Evolutionary conservation across 2,329 filamentous ascomycete genomes (phyloP).

Genomic region (Calonectria pteridis): DNA sequence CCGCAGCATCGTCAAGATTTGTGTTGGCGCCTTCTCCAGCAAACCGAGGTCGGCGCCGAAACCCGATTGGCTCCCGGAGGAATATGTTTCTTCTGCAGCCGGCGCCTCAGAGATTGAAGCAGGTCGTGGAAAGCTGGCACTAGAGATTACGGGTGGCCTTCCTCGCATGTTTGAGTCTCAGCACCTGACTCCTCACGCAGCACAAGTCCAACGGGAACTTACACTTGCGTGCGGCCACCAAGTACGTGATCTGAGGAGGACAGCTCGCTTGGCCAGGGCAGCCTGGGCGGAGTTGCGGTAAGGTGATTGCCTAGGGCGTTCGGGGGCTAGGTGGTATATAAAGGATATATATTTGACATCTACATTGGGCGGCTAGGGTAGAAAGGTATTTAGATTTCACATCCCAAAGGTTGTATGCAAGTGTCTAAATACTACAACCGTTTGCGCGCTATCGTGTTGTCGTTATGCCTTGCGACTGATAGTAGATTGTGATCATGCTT

Average conservation of each 20-base stretch:
- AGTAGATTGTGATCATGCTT: neutral
- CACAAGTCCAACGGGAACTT: slow-evolving; percentile 60
- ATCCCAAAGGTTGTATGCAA: slow-evolving; percentile 14
- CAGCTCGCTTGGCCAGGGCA: slow-evolving; percentile 61
- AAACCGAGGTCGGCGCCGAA: slow-evolving; percentile 42
- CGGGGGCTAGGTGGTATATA: slow-evolving; percentile 7
- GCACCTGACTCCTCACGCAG: slow-evolving; percentile 58
- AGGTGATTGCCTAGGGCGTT: slow-evolving; percentile 18
- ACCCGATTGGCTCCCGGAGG: slow-evolving; percentile 48
- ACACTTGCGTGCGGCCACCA: slow-evolving; percentile 65
- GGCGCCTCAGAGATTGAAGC: slow-evolving; percentile 41
- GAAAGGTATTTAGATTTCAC: slow-evolving; percentile 29
- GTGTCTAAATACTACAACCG: slow-evolving; percentile 11
- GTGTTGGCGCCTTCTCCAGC: slow-evolving; percentile 54
- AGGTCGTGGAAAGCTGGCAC: slow-evolving; percentile 59
- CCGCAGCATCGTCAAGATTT: slow-evolving; percentile 61
- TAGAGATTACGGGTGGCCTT: slow-evolving; percentile 62
- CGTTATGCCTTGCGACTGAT: neutral
- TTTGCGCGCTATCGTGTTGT: neutral
- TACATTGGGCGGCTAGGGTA: slow-evolving; percentile 13
- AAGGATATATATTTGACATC: neutral
- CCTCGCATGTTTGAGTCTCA: slow-evolving; percentile 62
- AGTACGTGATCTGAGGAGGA: slow-evolving; percentile 64
- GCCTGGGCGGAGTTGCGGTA: slow-evolving; percentile 61
- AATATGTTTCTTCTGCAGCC: slow-evolving; percentile 30